A percentile compares a stretch with the other conserved stretches of the same genome.
phyloP scores from a whole-genome alignment of 345 rosid species.

The Euphorbia pulcherrima region DNA sequence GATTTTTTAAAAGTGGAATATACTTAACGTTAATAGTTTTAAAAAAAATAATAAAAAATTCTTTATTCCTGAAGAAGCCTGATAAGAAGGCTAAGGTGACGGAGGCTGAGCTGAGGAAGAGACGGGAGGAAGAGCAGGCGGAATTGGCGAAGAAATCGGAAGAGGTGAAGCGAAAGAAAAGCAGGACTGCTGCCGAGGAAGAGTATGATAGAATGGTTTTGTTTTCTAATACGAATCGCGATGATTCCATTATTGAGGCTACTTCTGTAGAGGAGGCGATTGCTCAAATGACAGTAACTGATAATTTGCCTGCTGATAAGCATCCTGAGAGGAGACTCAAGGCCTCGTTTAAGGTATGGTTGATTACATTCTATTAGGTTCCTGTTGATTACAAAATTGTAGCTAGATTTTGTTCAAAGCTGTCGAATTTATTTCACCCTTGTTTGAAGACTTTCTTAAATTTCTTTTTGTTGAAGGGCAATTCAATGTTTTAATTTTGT shows the following conservation, averaged over 20 bases:
- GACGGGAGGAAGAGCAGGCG: slow-evolving; percentile 70
- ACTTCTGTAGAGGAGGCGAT: slow-evolving; percentile 83
- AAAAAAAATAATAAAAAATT: no score
- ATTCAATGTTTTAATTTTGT: no score
- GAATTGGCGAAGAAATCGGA: slow-evolving; percentile 66
- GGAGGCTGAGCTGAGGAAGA: slow-evolving; percentile 57
- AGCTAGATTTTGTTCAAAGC: no score
- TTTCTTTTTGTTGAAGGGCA: no score
- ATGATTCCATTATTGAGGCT: slow-evolving; percentile 78
- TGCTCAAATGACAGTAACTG: slow-evolving; percentile 60
- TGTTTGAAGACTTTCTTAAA: no score
- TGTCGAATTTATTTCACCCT: no score
- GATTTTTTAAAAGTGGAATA: no score
- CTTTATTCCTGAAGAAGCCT: slow-evolving; percentile 64
- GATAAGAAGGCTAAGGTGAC: slow-evolving; percentile 94
- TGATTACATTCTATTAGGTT: background rate
- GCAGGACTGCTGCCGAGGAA: slow-evolving; percentile 71
- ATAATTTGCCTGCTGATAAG: slow-evolving; percentile 63
- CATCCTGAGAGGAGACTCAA: slow-evolving; percentile 89
- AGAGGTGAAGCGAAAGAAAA: slow-evolving; percentile 58
- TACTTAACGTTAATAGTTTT: no score
- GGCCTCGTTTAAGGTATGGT: slow-evolving; percentile 83
- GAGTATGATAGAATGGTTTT: slow-evolving; percentile 83
- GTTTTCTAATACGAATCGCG: slow-evolving; percentile 80
- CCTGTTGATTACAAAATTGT: no score